Evolutionary conservation across 2,329 filamentous ascomycete genomes (phyloP).

Genomic region (Diaporthe humulicola): DNA sequence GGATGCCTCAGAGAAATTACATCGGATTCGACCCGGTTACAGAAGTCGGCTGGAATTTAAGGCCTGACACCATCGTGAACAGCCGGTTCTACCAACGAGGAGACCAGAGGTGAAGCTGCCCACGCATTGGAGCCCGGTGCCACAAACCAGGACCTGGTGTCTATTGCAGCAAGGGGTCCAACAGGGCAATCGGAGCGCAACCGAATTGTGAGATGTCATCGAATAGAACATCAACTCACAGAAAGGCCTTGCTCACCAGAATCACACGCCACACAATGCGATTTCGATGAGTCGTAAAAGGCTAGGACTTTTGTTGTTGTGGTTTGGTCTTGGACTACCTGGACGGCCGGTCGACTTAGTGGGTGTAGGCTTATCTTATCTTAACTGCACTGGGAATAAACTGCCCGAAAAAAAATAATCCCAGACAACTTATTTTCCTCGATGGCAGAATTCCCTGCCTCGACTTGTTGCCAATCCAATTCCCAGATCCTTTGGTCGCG

Average conservation of each 20-base stretch:
- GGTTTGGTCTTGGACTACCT: not conserved
- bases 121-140: not conserved
- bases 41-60: not conserved
- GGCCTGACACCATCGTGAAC: not conserved
- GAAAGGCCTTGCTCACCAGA: not conserved
- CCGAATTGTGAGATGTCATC: not conserved
- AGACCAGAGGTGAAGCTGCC: not conserved
- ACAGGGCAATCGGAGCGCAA: not conserved
- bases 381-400: constrained; percentile 8
- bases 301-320: not conserved
- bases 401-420: not conserved
- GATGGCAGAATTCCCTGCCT: constrained; percentile 14
- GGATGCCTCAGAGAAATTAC: not conserved
- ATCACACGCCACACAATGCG: not conserved
- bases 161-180: not conserved
- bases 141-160: not conserved
- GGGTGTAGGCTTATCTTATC: constrained; percentile 37
- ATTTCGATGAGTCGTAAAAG: not conserved
- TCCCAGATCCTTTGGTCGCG: not conserved
- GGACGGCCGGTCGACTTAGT: not conserved
- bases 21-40: not conserved
- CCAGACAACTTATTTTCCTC: constrained; percentile 27
- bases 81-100: not conserved
- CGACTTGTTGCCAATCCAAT: not conserved
- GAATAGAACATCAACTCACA: accelerated